phyloP scores from a whole-genome alignment of 2,329 filamentous ascomycete genomes.

The Aspergillus pseudotamarii region DNA sequence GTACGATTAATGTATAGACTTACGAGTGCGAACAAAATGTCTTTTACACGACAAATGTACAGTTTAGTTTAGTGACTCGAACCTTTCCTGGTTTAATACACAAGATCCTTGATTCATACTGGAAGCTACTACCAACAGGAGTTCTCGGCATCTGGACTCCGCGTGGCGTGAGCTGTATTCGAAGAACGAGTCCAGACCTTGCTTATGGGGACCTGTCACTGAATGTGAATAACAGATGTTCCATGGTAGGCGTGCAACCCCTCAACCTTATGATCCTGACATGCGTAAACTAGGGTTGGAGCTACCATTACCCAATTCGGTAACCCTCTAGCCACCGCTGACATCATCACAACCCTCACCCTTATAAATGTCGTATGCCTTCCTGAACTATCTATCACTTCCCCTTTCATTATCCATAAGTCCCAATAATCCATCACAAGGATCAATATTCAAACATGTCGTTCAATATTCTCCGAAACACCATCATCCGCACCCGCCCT shows the following conservation, averaged over 20 bases:
- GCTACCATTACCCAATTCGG: neutral
- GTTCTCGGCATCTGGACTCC: no score
- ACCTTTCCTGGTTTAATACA: no score
- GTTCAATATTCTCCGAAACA: neutral
- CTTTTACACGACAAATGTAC: neutral
- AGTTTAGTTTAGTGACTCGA: neutral
- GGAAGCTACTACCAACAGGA: no score
- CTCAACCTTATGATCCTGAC: neutral
- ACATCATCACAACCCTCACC: neutral
- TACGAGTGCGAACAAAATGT: neutral
- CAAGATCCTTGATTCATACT: no score
- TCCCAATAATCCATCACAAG: neutral
- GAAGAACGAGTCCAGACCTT: neutral
- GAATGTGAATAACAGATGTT: neutral
- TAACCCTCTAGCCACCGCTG: neutral
- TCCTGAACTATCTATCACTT: neutral
- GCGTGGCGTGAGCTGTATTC: neutral
- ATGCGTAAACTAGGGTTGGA: neutral
- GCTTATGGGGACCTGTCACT: neutral
- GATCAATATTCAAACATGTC: neutral
- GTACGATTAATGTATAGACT: conserved; percentile 5
- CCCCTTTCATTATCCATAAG: neutral
- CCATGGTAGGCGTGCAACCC: neutral
- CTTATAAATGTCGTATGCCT: neutral
- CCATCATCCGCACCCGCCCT: neutral